Conservation (phyloP, 2,329 filamentous ascomycete species). For the Fusarium dlaminii region DNA sequence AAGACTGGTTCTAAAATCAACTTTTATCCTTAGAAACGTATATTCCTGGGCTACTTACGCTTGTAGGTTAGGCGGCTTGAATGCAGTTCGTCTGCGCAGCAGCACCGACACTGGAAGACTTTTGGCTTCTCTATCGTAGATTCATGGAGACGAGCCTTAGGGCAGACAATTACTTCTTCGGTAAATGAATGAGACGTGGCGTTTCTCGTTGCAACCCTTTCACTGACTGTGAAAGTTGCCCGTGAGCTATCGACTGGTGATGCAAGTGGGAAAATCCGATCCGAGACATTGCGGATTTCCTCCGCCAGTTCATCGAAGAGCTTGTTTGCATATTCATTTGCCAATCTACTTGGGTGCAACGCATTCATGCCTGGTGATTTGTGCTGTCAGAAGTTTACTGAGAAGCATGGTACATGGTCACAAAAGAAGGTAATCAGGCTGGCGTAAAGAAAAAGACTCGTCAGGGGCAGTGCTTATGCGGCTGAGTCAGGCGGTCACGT, state of each 20-base stretch:
- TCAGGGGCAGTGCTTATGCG: background rate
- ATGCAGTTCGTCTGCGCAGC: background rate
- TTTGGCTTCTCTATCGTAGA: rapidly evolving
- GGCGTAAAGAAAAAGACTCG: rapidly evolving
- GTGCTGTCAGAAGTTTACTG: rapidly evolving
- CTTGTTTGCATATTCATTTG: rapidly evolving
- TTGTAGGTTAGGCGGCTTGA: rapidly evolving
- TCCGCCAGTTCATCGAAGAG: background rate
- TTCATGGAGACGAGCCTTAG: rapidly evolving
- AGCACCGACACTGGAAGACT: background rate
- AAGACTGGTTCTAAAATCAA: rapidly evolving
- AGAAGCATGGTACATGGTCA: background rate
- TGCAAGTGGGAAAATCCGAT: rapidly evolving
- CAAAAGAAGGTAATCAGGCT: background rate
- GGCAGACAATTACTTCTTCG: rapidly evolving
- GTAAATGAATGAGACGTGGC: rapidly evolving
- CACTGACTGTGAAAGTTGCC: rapidly evolving
- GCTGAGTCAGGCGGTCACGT: background rate
- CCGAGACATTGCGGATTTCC: rapidly evolving
- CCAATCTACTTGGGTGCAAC: rapidly evolving
- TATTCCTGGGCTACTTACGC: rapidly evolving
- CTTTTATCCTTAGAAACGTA: rapidly evolving
- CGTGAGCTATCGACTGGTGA: rapidly evolving
- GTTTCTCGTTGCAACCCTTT: rapidly evolving
- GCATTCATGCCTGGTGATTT: background rate